Conservation (phyloP, 106 monocot genomes). For the Gastrodia elata region DNA sequence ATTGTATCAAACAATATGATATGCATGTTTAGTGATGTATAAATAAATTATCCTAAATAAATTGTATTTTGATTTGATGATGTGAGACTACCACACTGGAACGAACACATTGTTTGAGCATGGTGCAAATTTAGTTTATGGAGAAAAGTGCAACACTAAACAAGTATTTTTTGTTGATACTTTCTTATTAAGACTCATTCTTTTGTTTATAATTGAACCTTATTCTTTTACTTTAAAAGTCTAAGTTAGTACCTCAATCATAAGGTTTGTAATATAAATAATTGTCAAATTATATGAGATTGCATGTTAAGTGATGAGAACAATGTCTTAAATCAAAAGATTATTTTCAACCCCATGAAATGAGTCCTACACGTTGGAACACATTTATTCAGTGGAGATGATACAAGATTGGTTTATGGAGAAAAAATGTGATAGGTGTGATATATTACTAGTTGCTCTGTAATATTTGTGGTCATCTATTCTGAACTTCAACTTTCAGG, state of each 20-base stretch:
- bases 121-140: not conserved
- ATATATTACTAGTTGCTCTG: not conserved
- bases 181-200: not conserved
- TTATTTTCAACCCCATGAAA: not conserved
- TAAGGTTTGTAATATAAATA: not conserved
- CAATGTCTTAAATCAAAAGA: not conserved
- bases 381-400: not conserved
- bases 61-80: not conserved
- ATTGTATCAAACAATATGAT: not conserved
- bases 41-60: not conserved
- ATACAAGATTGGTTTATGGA: not conserved
- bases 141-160: not conserved
- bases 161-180: not conserved
- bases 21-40: not conserved
- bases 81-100: not conserved
- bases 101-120: not conserved
- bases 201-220: not conserved
- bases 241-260: not conserved
- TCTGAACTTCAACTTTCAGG: conserved; percentile 28
- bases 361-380: not conserved
- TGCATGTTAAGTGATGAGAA: not conserved
- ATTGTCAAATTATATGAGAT: not conserved
- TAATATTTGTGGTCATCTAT: not conserved
- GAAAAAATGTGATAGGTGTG: not conserved
- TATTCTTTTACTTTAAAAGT: not conserved